These are phyloP conservation scores for Blastomyces percursus DNA, from an alignment of 2,329 filamentous ascomycete genomes.

Conservation along the genomic window DNA sequence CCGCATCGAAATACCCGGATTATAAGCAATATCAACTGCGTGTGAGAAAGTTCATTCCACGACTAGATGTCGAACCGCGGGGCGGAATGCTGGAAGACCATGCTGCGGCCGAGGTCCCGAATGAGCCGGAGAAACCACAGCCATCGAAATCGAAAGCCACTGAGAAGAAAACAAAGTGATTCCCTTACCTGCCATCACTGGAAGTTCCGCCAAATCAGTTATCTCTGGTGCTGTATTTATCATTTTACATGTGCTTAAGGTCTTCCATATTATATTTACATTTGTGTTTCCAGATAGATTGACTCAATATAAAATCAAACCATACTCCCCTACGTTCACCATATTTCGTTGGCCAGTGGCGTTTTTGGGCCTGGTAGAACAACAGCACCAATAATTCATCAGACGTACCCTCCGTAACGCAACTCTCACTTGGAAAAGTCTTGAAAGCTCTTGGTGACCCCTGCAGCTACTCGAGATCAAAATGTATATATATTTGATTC, in stretches of 20 bases:
- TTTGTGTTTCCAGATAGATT: background rate
- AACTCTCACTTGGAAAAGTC: background rate
- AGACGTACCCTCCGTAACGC: background rate
- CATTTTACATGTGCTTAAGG: background rate
- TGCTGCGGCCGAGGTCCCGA: conserved; percentile 15
- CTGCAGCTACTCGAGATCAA: background rate
- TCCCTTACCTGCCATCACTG: background rate
- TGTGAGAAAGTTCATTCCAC: conserved; percentile 74
- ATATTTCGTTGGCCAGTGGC: background rate
- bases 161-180: background rate
- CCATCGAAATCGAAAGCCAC: background rate
- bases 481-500: background rate
- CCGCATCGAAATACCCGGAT: conserved; percentile 71
- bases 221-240: background rate
- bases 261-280: background rate
- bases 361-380: background rate
- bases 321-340: background rate
- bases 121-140: conserved; percentile 13
- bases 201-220: background rate
- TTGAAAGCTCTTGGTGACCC: background rate
- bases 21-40: conserved; percentile 74
- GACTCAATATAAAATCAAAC: background rate
- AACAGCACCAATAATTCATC: background rate
- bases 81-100: conserved; percentile 4
- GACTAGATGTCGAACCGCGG: conserved; percentile 26